Percentiles rank a stretch among this genome's conserved stretches.
Conservation (phyloP, 768 basidiomycete genomes). For the Suillus spraguei region DNA sequence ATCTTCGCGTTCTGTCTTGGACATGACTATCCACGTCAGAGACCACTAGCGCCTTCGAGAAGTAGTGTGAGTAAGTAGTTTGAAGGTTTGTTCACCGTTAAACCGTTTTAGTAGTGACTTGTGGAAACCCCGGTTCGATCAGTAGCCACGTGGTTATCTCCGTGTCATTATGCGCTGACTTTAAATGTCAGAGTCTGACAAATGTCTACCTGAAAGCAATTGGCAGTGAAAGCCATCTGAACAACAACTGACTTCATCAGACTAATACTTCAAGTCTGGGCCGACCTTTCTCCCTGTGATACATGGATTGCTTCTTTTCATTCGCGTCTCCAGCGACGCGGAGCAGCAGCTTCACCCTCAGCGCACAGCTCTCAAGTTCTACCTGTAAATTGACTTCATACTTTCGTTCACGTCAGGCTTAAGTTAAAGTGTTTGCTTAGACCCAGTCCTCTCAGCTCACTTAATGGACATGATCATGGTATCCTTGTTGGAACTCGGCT, state of each 20-base stretch:
- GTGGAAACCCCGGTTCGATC: conserved; percentile 5
- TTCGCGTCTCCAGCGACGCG: background rate
- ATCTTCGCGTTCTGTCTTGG: conserved; percentile 64
- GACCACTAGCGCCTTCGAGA: background rate
- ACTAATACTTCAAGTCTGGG: background rate
- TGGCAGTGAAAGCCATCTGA: background rate
- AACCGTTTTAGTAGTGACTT: background rate
- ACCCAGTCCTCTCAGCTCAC: background rate
- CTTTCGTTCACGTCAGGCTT: background rate
- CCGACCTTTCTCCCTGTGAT: background rate
- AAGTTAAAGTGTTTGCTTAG: background rate
- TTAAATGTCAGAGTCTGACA: background rate
- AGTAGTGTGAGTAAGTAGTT: background rate
- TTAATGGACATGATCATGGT: background rate
- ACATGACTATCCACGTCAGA: conserved; percentile 35
- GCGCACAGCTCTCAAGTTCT: background rate
- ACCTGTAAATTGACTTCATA: background rate
- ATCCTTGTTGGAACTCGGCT: background rate
- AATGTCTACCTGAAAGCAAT: too few species aligned
- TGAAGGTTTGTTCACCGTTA: background rate
- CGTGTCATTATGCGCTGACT: background rate
- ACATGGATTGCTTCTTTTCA: background rate
- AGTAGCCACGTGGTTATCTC: conserved; percentile 5
- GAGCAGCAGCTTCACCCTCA: background rate
- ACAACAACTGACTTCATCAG: background rate